Base-by-base conservation (phyloP, 2,329 filamentous ascomycete species). In the Plectosphaerella sp. region DNA sequence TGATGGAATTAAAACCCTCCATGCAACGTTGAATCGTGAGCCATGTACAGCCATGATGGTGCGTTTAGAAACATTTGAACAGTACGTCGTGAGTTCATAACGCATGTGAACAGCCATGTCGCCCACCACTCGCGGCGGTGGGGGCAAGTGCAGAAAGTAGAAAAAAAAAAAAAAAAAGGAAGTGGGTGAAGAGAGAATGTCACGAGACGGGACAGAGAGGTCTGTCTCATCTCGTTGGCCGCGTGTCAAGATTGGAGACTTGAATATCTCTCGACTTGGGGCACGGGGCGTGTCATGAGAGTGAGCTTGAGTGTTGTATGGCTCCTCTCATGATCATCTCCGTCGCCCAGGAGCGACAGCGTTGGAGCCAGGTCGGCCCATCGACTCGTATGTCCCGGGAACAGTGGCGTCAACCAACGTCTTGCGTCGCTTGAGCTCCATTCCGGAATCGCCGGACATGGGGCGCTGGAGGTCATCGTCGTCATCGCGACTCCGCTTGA, bases 361-460 rank as follows among this genome's bases (percentile, higher is more conserved):
- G 20, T 72, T 66, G 3, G 77, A 71, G 36, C 74, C 68, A 50
- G 76, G 68, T 56, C 77, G 75, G 57, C 67, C 76, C 64, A 80
- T 70, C 16, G 73, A 60, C 47, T 82, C 77, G 60, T 80, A 82
- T 16, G 66, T 68, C 20, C 78, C 70, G 22, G 78, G 71, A n/a
- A 79, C 74, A 3, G 75, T 72, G 11, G 77, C 73, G 60, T 89
- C 85, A 57, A 83, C 80, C 59, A 88, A 77, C 0, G 88, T 92
- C 76, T 92, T 93, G 57, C 89, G 85, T 59, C 91, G 84, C 74
- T 95, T 95, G 54, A 87, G 69, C 20, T 88, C 81, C 56, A 84
- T 72, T 45, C 86, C 82, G 20, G 62, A 52, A 15, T 61, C 64
- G 45, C 28, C 28, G 62, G 79, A 85, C 39, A 82, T 78, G 20